Evolutionary conservation across 345 rosid species (phyloP).

Genomic region (Syzygium jambos): DNA sequence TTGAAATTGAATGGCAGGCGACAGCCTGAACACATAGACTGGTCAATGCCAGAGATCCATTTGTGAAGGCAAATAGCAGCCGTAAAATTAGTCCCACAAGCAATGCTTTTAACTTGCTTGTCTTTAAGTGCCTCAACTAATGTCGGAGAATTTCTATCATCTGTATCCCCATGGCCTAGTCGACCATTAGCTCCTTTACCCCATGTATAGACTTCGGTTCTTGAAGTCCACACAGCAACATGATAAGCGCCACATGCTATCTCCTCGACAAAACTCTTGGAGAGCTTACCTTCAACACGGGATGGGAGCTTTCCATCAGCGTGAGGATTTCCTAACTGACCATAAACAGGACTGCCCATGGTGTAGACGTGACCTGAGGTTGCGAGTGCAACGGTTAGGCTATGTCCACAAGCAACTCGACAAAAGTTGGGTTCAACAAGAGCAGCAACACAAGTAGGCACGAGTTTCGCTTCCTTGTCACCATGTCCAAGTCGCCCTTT

Average conservation of each 20-base stretch:
- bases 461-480: conserved; percentile 84
- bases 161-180: conserved; percentile 87
- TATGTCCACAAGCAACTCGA: conserved; percentile 94
- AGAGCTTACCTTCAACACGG: conserved; percentile 85
- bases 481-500: conserved; percentile 98
- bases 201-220: conserved; percentile 95
- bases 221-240: conserved; percentile 87
- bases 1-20: conserved; percentile 85
- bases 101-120: conserved; percentile 92
- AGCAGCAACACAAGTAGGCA: conserved; percentile 95
- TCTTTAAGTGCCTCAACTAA: conserved; percentile 83
- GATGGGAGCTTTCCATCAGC: conserved; percentile 82
- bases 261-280: conserved; percentile 83
- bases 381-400: conserved; percentile 84
- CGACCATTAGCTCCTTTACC: conserved; percentile 98
- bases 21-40: conserved; percentile 98
- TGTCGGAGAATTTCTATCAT: conserved; percentile 74
- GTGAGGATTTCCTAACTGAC: conserved; percentile 88
- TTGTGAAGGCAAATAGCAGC: conserved; percentile 95
- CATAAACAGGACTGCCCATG: conserved; percentile 95
- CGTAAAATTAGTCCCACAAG: conserved; percentile 92
- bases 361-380: conserved; percentile 87
- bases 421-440: conserved; percentile 91
- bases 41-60: conserved; percentile 95
- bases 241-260: conserved; percentile 96